Percentiles rank a stretch among this genome's conserved stretches.
Conservation (phyloP, 345 rosid species). For the Syzygium jambos region DNA sequence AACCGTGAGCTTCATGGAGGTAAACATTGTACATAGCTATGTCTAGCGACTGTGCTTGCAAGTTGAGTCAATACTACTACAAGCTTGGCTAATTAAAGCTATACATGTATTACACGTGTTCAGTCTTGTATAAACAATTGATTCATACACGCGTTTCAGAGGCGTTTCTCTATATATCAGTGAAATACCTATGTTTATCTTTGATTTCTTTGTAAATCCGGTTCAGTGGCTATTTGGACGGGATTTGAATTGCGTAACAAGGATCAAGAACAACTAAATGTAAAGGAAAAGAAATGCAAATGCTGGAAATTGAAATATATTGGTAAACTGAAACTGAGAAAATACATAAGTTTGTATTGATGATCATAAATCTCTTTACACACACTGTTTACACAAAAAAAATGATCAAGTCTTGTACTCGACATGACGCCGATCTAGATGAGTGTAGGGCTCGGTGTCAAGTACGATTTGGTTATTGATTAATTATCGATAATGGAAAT, state of each 20-base stretch:
- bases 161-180: not conserved
- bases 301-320: not conserved
- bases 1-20: too few relatives aligned
- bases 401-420: not conserved
- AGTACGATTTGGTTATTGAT: too few relatives aligned
- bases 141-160: too few relatives aligned
- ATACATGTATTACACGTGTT: too few relatives aligned
- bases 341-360: not conserved
- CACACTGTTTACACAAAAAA: not conserved
- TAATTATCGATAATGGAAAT: too few relatives aligned
- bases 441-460: not conserved
- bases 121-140: too few relatives aligned
- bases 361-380: not conserved
- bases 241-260: not conserved
- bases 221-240: not conserved
- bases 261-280: not conserved
- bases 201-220: too few relatives aligned
- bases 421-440: too few relatives aligned
- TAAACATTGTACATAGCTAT: too few relatives aligned
- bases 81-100: too few relatives aligned
- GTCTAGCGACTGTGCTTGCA: too few relatives aligned
- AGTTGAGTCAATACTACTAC: too few relatives aligned
- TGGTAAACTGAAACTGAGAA: not conserved
- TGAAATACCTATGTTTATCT: not conserved
- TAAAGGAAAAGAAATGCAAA: not conserved